Percentiles rank a stretch among this genome's conserved stretches.
phyloP scores from a whole-genome alignment of 2,329 filamentous ascomycete genomes.

The Phialemonium atrogriseum region DNA sequence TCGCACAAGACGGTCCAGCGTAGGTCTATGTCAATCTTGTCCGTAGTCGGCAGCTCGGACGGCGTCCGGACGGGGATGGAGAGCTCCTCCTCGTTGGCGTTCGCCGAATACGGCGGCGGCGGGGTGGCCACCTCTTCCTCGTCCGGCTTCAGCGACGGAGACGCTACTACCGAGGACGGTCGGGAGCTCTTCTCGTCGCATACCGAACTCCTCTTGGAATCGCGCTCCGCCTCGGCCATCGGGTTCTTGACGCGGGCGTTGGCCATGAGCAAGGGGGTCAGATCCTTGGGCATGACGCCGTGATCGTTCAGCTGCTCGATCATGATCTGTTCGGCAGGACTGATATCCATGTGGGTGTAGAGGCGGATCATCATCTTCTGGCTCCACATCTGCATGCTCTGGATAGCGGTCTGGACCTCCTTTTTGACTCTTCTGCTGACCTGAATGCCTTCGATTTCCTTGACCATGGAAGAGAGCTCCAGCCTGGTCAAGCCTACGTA shows the following conservation, averaged over 20 bases:
- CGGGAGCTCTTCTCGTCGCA: too few relatives aligned
- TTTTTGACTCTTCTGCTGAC: constrained; percentile 64
- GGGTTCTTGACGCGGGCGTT: constrained; percentile 93
- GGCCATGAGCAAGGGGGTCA: constrained; percentile 80
- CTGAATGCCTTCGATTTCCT: constrained; percentile 39
- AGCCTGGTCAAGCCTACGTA: constrained; percentile 88
- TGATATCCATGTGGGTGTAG: constrained; percentile 96
- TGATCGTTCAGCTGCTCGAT: constrained; percentile 94
- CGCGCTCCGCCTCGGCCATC: constrained; percentile 47
- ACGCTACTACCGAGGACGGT: neutral
- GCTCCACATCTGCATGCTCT: constrained; percentile 88
- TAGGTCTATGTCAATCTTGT: constrained; percentile 89
- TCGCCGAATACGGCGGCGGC: constrained; percentile 53
- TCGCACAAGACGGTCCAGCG: constrained; percentile 97
- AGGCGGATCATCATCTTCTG: constrained; percentile 97
- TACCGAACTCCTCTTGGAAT: constrained; percentile 3
- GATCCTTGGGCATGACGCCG: constrained; percentile 74
- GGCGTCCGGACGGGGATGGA: constrained; percentile 75
- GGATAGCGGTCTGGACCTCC: constrained; percentile 57
- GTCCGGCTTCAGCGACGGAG: constrained; percentile 8
- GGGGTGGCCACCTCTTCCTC: constrained; percentile 41
- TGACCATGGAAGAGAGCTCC: constrained; percentile 69
- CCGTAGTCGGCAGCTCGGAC: constrained; percentile 70
- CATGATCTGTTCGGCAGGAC: constrained; percentile 87
- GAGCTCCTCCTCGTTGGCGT: constrained; percentile 63